These are phyloP conservation scores for Xylaria sp. DNA, from an alignment of 2,329 filamentous ascomycete species.

Conservation along the genomic window DNA sequence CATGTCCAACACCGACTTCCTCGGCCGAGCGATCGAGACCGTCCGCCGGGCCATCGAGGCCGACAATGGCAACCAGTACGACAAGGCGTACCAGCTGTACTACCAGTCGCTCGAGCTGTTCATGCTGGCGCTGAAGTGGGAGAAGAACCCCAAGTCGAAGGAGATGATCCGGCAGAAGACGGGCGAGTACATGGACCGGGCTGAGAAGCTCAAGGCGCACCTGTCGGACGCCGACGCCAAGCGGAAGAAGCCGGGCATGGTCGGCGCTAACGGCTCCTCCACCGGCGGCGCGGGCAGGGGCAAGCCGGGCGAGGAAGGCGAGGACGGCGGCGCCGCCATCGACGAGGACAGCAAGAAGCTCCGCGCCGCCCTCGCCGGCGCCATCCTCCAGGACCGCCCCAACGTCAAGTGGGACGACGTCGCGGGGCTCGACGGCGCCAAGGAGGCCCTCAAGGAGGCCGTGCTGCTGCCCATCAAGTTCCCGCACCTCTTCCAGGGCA, in stretches of 20 bases:
- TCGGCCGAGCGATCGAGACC: slow-evolving; percentile 92
- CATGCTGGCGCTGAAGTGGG: slow-evolving; percentile 99
- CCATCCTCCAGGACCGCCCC: slow-evolving; percentile 92
- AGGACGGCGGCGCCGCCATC: slow-evolving; percentile 61
- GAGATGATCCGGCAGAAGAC: slow-evolving; percentile 97
- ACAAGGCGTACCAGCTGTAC: slow-evolving; percentile 95
- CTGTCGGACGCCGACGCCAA: slow-evolving; percentile 74
- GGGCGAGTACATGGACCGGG: slow-evolving; percentile 96
- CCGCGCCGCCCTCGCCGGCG: slow-evolving; percentile 84
- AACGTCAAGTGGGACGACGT: slow-evolving; percentile 99
- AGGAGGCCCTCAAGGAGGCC: slow-evolving; percentile 96
- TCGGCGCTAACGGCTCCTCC: slow-evolving; percentile 72
- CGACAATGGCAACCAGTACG: slow-evolving; percentile 94
- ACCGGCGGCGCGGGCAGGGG: slow-evolving; percentile 64
- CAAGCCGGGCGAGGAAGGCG: slow-evolving; percentile 52
- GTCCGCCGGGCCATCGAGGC: slow-evolving; percentile 98
- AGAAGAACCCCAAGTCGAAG: slow-evolving; percentile 97
- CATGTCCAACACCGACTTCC: slow-evolving; percentile 97
- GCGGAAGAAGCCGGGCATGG: slow-evolving; percentile 69
- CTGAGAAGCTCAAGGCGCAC: slow-evolving; percentile 95
- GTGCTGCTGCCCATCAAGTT: slow-evolving; percentile 98
- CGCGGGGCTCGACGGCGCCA: slow-evolving; percentile 88
- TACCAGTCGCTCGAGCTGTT: slow-evolving; percentile 96
- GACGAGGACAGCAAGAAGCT: slow-evolving; percentile 97
- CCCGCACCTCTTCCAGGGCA: slow-evolving; percentile 92